Base-by-base conservation (phyloP, 208 protist genomes). In the Wallacemonas sp. region DNA sequence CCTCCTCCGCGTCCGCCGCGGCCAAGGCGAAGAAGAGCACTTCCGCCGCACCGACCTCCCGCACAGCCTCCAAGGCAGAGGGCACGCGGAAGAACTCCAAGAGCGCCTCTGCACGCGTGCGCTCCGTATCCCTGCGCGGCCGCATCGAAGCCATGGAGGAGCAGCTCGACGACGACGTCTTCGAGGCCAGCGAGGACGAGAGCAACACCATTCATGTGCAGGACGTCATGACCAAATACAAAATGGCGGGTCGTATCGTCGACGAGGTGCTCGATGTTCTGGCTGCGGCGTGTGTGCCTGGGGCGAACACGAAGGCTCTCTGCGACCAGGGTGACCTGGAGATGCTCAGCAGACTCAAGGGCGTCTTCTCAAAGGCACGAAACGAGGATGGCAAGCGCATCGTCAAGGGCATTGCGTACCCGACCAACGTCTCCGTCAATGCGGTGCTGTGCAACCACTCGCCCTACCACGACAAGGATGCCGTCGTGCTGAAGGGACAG, bases 381-480 rank as follows among this genome's bases (percentile, higher is more conserved):
- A 76, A 83, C 50, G 76, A 70, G 24, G 71, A 88, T 30, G 79
- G 80, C 22, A 81, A 77, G 33, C 74, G 72, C 29, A 69, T 92
- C 34, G 32, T 70, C 30, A 94, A 95, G 36, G 98, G 98, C 44
- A 71, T 99, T 27, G 89, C 94, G 30, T 99, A 99, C 83, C 98
- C 98, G 54, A 99, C 98, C 3, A 99, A 97, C 76, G 66, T 99
- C 42, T 98, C 96, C 22, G 85, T 99, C 33, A 99, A 99, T 79
- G 94, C 99, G 68, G 76, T 83, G 53, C 85, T 98, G 48, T 98
- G 97, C 68, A 98, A 99, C 81, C 97, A 95, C 79, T 96, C 94
- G 17, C 98, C 98, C 1, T 84, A 98, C 44, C 68, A 71, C 21
- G 71, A 61, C 27, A 72, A 79, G 52, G 85, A 98, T n/a, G 82